A percentile compares a stretch with the other conserved stretches of the same genome.
Conservation (phyloP, 1,284 basidiomycete species). For the Melampsora abietis-canadensis region DNA sequence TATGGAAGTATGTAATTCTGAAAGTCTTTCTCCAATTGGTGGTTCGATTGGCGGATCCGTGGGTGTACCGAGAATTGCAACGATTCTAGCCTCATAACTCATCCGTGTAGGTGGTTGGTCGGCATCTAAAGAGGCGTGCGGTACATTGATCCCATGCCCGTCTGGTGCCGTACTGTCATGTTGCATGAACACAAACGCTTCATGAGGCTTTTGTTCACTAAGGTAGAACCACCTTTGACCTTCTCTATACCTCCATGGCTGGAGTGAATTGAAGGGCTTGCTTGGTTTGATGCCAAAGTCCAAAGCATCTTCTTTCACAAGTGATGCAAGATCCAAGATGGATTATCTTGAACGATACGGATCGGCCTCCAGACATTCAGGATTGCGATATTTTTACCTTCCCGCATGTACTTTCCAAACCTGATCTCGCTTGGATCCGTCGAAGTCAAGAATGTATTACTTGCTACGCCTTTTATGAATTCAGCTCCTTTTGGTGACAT, state of each 20-base stretch:
- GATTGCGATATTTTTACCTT: neutral
- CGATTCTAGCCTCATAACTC: too few relatives aligned
- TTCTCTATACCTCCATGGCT: neutral
- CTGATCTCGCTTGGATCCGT: too few relatives aligned
- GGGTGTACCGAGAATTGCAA: too few relatives aligned
- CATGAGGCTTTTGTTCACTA: neutral
- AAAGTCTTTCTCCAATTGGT: too few relatives aligned
- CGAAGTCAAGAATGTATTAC: too few relatives aligned
- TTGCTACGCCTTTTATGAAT: too few relatives aligned
- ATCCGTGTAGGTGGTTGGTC: too few relatives aligned
- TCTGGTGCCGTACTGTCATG: neutral
- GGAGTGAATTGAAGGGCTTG: neutral
- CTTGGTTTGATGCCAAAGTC: neutral
- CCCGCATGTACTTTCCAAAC: too few relatives aligned
- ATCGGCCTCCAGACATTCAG: conserved; percentile 2
- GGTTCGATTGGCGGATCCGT: too few relatives aligned
- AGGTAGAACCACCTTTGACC: neutral
- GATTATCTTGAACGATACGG: neutral
- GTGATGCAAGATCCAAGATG: too few relatives aligned
- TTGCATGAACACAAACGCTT: neutral
- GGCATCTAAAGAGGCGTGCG: neutral
- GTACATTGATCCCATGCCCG: neutral
- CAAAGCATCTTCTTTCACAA: neutral
- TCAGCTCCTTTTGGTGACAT: too few relatives aligned
- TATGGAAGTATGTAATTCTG: too few relatives aligned